A percentile compares a stretch with the other conserved stretches of the same genome.
Conservation (phyloP, 2,329 filamentous ascomycete species). For the Saccharata proteae region DNA sequence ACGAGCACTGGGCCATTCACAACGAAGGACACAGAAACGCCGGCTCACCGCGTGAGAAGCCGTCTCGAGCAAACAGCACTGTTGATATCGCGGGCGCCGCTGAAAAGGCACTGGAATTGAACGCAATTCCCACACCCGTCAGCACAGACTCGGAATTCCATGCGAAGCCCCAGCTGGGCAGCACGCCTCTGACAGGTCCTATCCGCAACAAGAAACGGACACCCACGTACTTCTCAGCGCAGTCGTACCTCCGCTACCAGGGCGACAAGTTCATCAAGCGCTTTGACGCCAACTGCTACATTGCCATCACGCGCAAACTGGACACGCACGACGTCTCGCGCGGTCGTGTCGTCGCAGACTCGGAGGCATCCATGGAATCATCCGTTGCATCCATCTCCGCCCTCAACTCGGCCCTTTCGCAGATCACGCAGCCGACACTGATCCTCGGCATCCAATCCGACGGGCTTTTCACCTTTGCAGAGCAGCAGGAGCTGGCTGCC, state of each 20-base stretch:
- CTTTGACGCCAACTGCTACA: slow-evolving; percentile 98
- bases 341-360: slow-evolving; percentile 41
- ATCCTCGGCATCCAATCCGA: slow-evolving; percentile 93
- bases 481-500: slow-evolving; percentile 83
- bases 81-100: slow-evolving; percentile 14
- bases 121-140: slow-evolving; percentile 13
- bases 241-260: slow-evolving; percentile 95
- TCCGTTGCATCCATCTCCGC: slow-evolving; percentile 23
- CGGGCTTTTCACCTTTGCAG: slow-evolving; percentile 90
- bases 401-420: slow-evolving; percentile 55
- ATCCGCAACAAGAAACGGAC: slow-evolving; percentile 22
- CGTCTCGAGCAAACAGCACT: slow-evolving; percentile 25
- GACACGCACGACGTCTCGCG: slow-evolving; percentile 94
- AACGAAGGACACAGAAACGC: slow-evolving; percentile 40
- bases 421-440: slow-evolving; percentile 80
- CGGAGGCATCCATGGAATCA: slow-evolving; percentile 16
- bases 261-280: slow-evolving; percentile 92
- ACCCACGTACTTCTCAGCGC: slow-evolving; percentile 88
- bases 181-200: slow-evolving; percentile 10
- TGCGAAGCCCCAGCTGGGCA: slow-evolving; percentile 16
- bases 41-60: slow-evolving; percentile 29
- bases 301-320: slow-evolving; percentile 93
- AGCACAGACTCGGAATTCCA: slow-evolving; percentile 35
- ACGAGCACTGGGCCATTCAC: slow-evolving; percentile 40
- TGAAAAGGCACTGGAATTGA: too few species aligned